Evolutionary conservation across 495 filamentous ascomycete species (phyloP).

Genomic region (Aspergillus leporis): DNA sequence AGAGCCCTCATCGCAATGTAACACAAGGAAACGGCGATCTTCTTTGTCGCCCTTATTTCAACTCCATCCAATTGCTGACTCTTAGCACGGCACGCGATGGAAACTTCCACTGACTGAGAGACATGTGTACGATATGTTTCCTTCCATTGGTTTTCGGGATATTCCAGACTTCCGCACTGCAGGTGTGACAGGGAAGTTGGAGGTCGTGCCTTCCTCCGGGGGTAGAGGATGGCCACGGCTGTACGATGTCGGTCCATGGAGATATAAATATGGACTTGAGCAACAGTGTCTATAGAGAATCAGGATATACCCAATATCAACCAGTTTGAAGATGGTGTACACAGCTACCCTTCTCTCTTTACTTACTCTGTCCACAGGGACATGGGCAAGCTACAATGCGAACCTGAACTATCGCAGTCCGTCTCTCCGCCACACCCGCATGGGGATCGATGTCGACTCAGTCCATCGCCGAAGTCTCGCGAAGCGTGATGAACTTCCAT

Average conservation of each 20-base stretch:
- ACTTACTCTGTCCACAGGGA: conserved; percentile 13
- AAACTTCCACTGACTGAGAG: background rate
- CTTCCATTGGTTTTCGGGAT: background rate
- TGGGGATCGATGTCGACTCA: conserved; percentile 54
- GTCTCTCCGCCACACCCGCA: conserved; percentile 55
- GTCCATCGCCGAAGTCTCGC: conserved; percentile 28
- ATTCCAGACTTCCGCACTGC: background rate
- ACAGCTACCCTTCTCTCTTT: conserved; percentile 12
- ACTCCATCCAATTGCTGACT: background rate
- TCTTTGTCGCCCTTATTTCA: background rate
- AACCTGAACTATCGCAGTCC: conserved; percentile 64
- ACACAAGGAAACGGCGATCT: background rate
- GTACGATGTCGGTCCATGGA: background rate
- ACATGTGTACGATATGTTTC: conserved; percentile 3
- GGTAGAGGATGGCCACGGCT: background rate
- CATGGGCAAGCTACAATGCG: conserved; percentile 28
- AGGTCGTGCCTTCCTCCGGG: background rate
- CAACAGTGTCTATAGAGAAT: background rate
- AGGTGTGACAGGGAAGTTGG: background rate
- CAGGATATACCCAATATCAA: too few relatives aligned
- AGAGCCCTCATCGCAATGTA: background rate
- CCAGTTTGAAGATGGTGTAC: conserved; percentile 7
- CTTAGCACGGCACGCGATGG: background rate
- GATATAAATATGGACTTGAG: background rate
- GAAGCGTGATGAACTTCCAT: conserved; percentile 31